Evolutionary conservation across 2,329 filamentous ascomycete species (phyloP), one percentile per base, ranked within the genome.

Genomic region (Curvularia sp.): DNA sequence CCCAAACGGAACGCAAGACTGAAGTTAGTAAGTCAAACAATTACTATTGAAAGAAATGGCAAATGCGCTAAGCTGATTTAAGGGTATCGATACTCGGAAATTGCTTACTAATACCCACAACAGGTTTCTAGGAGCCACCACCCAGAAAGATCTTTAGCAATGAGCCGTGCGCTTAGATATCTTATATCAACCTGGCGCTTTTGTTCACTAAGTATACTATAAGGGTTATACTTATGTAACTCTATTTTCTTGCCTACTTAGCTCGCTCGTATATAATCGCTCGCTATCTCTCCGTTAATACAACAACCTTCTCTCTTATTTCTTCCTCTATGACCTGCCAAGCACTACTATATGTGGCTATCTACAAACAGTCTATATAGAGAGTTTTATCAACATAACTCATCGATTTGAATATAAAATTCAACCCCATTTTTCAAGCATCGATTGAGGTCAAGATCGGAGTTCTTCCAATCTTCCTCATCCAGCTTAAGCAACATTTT

Each of bases 401-500:
- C 18, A 18, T 18, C 1, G 1, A 18, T 18, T 18, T 18, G 1
- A 18, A 18, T 18, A 18, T 18, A 18, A 18, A 18, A 18, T 18
- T 18, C n/a, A 20, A 48, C 28, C n/a, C 44, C 15, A 48, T 48
- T 33, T 48, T 33, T 33, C 28, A 31, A 33, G 44, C 44, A 48
- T 48, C 8, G 8, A 48, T 48, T 48, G n/a, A 33, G 18, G 26
- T 48, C 15, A 48, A 48, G 44, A 28, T 48, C 10, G 18, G 28
- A 48, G 26, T 31, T 48, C 7, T 33, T 20, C 28, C 28, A 48
- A 48, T 33, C n/a, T 48, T 33, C 28, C 8, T 33, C 2, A n/a
- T 48, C 44, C 7, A 48, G 44, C 44, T 28, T 48, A 48, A 48
- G 44, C 44, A 20, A 48, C 9, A 48, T 18, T 48, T 33, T 20